Evolutionary conservation across 129 eudicot species (phyloP).

Genomic region (Lonicera japonica): DNA sequence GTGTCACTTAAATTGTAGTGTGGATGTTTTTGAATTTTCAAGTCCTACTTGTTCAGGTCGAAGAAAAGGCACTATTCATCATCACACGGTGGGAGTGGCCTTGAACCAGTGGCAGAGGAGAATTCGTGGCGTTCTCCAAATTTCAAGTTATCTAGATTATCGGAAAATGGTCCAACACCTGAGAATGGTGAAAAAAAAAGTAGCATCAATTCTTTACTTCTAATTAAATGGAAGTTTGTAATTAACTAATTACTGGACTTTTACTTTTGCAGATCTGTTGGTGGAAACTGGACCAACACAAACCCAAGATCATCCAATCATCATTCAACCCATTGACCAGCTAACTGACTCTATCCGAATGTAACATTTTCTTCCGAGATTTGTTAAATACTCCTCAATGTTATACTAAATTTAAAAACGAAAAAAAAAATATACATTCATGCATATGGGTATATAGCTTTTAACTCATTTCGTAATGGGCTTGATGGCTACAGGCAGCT

Average conservation of each 20-base stretch:
- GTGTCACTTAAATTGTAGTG: too few species aligned
- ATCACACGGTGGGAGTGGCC: slow-evolving; percentile 51
- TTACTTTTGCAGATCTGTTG: slow-evolving; percentile 42
- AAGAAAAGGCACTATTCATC: slow-evolving; percentile 56
- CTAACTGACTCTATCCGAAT: slow-evolving; percentile 47
- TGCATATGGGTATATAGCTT: neutral
- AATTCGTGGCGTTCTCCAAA: slow-evolving; percentile 30
- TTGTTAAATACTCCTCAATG: neutral
- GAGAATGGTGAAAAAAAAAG: slow-evolving; percentile 42
- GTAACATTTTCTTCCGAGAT: slow-evolving; percentile 24
- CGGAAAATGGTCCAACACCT: slow-evolving; percentile 38
- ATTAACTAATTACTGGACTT: neutral
- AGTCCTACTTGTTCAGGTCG: slow-evolving; percentile 29
- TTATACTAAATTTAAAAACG: neutral
- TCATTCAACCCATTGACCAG: slow-evolving; percentile 48
- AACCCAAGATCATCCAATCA: slow-evolving; percentile 43
- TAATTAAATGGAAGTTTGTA: neutral
- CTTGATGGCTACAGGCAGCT: slow-evolving; percentile 56
- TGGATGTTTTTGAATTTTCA: too few species aligned
- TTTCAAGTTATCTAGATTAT: slow-evolving; percentile 43
- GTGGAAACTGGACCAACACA: slow-evolving; percentile 84
- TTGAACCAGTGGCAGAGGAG: slow-evolving; percentile 79
- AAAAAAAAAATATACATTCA: too few species aligned
- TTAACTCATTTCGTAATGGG: too few species aligned
- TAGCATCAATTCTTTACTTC: neutral